Evolutionary conservation across 257 asterid species (phyloP).

Genomic region (Petunia secreta): DNA sequence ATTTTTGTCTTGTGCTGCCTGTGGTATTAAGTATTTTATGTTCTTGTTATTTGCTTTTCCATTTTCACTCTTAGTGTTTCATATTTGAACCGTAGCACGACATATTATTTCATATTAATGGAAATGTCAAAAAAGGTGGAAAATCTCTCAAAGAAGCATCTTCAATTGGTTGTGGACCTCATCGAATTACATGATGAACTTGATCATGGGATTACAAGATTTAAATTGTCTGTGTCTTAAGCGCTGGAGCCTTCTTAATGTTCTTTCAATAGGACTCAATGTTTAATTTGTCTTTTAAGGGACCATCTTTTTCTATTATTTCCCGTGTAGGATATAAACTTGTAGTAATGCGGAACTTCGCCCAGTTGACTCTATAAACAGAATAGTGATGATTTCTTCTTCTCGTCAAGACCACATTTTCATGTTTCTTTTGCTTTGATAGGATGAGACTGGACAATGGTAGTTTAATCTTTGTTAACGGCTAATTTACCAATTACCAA

Average conservation of each 20-base stretch:
- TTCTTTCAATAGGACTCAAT: background rate
- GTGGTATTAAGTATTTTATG: background rate
- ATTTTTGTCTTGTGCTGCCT: background rate
- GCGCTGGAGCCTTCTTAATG: background rate
- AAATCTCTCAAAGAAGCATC: background rate
- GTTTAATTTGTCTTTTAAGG: background rate
- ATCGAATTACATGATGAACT: background rate
- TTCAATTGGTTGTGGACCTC: background rate
- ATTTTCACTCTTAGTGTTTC: background rate
- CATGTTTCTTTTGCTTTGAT: background rate
- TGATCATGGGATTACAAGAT: background rate
- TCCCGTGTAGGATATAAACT: background rate
- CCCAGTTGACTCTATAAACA: background rate
- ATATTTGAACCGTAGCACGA: background rate
- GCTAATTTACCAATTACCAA: background rate
- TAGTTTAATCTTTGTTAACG: background rate
- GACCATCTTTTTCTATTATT: background rate
- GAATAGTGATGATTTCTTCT: background rate
- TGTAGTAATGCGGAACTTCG: background rate
- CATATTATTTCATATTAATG: background rate
- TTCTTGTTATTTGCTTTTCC: background rate
- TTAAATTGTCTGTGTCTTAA: background rate
- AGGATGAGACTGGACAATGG: background rate
- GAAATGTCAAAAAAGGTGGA: background rate
- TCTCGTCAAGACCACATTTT: background rate